Evolutionary conservation across 225 moss, liverwort and hornwort species (phyloP), one percentile per base, ranked within the genome.

Genomic region (Pseudoscleropodium purum): DNA sequence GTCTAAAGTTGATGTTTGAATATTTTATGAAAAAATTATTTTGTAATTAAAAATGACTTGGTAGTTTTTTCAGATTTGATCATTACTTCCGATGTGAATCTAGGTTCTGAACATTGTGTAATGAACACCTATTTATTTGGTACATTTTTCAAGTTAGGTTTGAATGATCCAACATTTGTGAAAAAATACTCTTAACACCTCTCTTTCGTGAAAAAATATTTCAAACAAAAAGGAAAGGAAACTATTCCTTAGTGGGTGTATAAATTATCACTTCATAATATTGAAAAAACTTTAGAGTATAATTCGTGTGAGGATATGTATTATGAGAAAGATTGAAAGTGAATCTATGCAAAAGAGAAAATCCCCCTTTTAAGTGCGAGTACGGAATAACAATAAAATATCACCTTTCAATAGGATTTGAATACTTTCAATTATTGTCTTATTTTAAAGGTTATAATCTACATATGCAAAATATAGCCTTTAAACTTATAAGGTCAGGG

Each of bases 201-300:
- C 2, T 54, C 15, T 36, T 78, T 24, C 0, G 15, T 37, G 6
- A 23, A 0, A 77, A 34, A 77, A 52, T 2, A 76, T 8, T 52
- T 52, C 23, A 76, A 76, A 52, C 13, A 52, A 34, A 34, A 76
- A 34, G 2, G 1, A 20, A 49, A 0, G 10, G 29, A 74, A 72
- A 0, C 9, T 26, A 29, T 29, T 45, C 10, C 0, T 17, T 6
- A 6, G 0, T 74, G 1, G 74, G 10, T 6, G 1, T 4, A 15
- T 27, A 34, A 21, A 51, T 12, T 49, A 19, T 10, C 4, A 21
- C 13, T 4, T 21, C 8, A 17, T 34, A 21, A 9, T 5, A 77
- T 5, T 52, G 0, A 36, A 3, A 23, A 1, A 8, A 14, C 2
- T 36, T 23, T 77, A 9, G 7, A 51, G 49, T 49, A 21, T 33